phyloP scores from a whole-genome alignment of 495 filamentous ascomycete genomes.

The Haplographium delicatum region DNA sequence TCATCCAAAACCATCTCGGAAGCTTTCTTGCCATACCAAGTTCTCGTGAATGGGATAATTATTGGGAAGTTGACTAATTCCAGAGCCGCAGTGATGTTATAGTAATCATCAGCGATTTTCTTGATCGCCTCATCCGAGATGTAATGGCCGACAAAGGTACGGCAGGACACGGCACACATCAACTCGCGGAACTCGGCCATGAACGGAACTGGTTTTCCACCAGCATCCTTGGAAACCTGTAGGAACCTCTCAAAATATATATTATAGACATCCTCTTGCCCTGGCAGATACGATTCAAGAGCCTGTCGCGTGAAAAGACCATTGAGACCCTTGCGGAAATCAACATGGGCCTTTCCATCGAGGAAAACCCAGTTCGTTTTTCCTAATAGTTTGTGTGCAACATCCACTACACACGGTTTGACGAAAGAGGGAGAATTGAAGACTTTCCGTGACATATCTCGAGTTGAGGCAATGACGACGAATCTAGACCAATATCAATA shows the following conservation, averaged over 20 bases:
- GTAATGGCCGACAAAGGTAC: conserved; percentile 96
- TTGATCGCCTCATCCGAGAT: conserved; percentile 83
- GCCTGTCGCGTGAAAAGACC: conserved; percentile 89
- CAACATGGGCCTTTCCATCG: conserved; percentile 90
- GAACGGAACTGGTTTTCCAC: conserved; percentile 71
- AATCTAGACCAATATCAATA: conserved; percentile 53
- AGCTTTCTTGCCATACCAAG: conserved; percentile 96
- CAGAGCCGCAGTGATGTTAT: conserved; percentile 89
- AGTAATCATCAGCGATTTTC: conserved; percentile 96
- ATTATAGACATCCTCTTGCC: conserved; percentile 88
- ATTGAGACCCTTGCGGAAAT: conserved; percentile 96
- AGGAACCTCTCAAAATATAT: conserved; percentile 77
- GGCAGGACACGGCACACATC: conserved; percentile 90
- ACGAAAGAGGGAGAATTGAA: conserved; percentile 93
- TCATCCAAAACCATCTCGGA: conserved; percentile 87
- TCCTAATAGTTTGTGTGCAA: conserved; percentile 89
- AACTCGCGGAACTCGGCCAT: conserved; percentile 93
- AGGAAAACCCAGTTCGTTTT: conserved; percentile 96
- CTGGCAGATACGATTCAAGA: conserved; percentile 82
- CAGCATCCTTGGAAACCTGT: conserved; percentile 61
- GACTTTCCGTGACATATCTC: conserved; percentile 94
- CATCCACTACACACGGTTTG: conserved; percentile 96
- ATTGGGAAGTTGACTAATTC: conserved; percentile 99
- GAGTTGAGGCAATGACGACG: conserved; percentile 92
- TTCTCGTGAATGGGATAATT: conserved; percentile 92